Base-by-base conservation (phyloP, 2,329 filamentous ascomycete genomes). In the Neonectria neomacrospora region DNA sequence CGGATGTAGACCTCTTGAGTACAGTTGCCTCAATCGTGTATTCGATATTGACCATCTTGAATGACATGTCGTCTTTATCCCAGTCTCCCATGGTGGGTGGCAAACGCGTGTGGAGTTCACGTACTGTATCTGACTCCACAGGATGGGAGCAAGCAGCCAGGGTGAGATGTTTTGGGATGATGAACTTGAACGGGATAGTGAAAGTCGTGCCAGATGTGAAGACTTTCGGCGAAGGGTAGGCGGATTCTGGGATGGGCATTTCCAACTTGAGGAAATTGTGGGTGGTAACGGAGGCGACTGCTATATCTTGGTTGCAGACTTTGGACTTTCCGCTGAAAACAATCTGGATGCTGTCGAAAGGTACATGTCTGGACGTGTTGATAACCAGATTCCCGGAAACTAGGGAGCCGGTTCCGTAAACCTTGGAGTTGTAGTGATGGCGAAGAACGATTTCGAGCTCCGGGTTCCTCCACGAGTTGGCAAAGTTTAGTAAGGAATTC, bases 181-280 rank as follows among this genome's bases (percentile, higher is more conserved):
- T 69, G 39, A 72, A 72, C 16, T 67, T 52, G n/a, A 72, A 72
- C 0, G 70, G 70, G 6, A 72, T 62, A 0, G 48, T 67, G 30
- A 70, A 72, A 22, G 67, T 65, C 11, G 58, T 60, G 14, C 65
- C 60, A 0, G 67, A 61, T 16, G 61, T 63, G 8, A 72, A 65
- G 6, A 72, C 34, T 0, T 28, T 45, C 3, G 64, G 60, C 5
- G 42, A 32, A 1, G 68, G 70, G 44, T 69, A 70, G 18, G 65
- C 51, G 10, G 56, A 60, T 11, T 63, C 54, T 16, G 69, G 57
- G 20, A 70, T 56, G 5, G 65, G 64, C 70, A 72, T 73, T 34
- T 72, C 63, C 1, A 67, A 44, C 9, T 67, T 61, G 16, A 72
- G 70, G 53, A 72, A 72, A 23, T 61, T 57, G 41, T 72, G 70